Base-by-base conservation (phyloP, 1,284 basidiomycete genomes). In the Pterulicium gracile region DNA sequence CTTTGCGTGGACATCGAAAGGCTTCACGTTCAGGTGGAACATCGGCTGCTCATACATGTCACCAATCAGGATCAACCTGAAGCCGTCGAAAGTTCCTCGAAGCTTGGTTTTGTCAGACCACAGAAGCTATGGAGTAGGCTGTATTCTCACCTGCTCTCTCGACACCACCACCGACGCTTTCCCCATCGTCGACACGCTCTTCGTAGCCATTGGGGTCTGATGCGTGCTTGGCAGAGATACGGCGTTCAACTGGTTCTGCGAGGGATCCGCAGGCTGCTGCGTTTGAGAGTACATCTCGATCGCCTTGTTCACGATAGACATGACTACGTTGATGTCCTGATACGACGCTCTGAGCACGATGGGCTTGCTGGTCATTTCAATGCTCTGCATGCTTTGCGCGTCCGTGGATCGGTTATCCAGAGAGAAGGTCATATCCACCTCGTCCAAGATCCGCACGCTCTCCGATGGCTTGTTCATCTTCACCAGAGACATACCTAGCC, bases 41-140 rank as follows among this genome's bases (percentile, higher is more conserved):
- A 98, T 78, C 0, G 96, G 96, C 56, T 98, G 84, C 56, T 98
- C 94, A 57, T 98, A 88, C 49, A 92, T 65, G 62, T 98, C 96
- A 2, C 95, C 92, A 50, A 99, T 96, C 24, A 99, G 70, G 42
- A 99, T 81, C 23, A 98, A 69, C 52, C 94, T 87, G 65, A 98
- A 86, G 2, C 95, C 95, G 51, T 94, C 89, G 50, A 95, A 77
- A 0, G 79, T 80, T 0, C 79, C 87, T 59, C 82, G 86, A 51
- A 96, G 70, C 86, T 94, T 46, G 36, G 24, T 23, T 17, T 24
- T 22, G 17, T 34, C 18, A 47, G 27, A 18, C 51, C 20, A 48
- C 49, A 34, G n/a, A 24, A 23, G 32, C 27, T 22, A 47, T 43
- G 19, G 43, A 32, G 21, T 43, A 41, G 22, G 18, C 17, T 41